Evolutionary conservation across 805 yeast genomes (phyloP).

Genomic region (Nematodospora valgi): DNA sequence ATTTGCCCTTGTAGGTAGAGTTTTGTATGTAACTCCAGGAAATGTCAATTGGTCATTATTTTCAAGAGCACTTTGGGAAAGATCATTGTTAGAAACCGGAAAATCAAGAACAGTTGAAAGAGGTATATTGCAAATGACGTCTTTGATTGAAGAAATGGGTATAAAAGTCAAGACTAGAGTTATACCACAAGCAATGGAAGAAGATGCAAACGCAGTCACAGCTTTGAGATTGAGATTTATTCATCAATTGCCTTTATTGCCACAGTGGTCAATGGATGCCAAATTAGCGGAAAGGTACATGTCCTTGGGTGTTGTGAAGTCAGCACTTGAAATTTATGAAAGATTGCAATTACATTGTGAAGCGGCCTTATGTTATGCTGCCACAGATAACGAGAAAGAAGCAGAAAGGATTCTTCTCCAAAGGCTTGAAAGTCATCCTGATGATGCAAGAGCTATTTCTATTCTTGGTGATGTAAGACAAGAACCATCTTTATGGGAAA

Average conservation of each 20-base stretch:
- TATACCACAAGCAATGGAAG: slow-evolving; percentile 45
- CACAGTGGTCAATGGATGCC: slow-evolving; percentile 83
- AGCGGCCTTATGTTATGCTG: slow-evolving; percentile 86
- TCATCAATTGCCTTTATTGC: slow-evolving; percentile 71
- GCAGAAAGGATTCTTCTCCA: slow-evolving; percentile 60
- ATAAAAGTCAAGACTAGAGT: slow-evolving; percentile 54
- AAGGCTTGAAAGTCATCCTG: slow-evolving; percentile 55
- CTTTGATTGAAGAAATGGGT: slow-evolving; percentile 85
- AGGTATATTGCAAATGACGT: slow-evolving; percentile 89
- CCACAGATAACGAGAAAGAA: slow-evolving; percentile 66
- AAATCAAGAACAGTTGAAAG: slow-evolving; percentile 87
- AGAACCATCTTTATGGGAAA: slow-evolving; percentile 74
- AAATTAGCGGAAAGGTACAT: slow-evolving; percentile 81
- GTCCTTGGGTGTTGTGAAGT: slow-evolving; percentile 77
- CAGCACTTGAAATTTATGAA: slow-evolving; percentile 87
- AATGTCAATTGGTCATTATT: slow-evolving; percentile 70
- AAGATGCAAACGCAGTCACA: slow-evolving; percentile 31
- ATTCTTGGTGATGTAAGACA: slow-evolving; percentile 81
- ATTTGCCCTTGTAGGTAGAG: slow-evolving; percentile 69
- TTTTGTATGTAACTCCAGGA: slow-evolving; percentile 47
- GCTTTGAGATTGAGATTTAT: slow-evolving; percentile 62
- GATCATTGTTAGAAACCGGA: slow-evolving; percentile 78
- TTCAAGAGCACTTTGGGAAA: slow-evolving; percentile 82
- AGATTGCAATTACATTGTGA: slow-evolving; percentile 74
- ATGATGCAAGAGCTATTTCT: slow-evolving; percentile 79